Evolutionary conservation across 1,284 basidiomycete genomes (phyloP), one percentile per base, ranked within the genome.

Genomic region (Neotropicomus parvogracilis): DNA sequence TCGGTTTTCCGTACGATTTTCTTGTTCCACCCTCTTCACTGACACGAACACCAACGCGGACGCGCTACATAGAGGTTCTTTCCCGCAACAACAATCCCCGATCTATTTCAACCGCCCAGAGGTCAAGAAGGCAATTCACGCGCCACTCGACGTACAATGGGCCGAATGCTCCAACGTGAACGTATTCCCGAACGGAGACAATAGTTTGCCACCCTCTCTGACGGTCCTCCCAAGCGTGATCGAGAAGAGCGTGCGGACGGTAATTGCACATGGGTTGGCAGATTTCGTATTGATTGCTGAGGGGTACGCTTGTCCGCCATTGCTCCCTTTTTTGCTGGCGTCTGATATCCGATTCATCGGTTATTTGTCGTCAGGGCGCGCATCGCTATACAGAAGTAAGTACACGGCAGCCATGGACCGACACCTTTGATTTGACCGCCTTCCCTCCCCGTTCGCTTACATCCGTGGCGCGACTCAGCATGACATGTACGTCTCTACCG

Each of bases 51-150:
- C 12, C 43, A 8, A 47, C 27, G 3, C 10, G 36, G 11, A 44
- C 27, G 11, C n/a, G 4, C 3, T 14, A 17, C 46, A n/a, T 54
- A 83, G 81, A 0, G 84, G 81, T 8, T 80, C 83, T 0, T 85
- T 83, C 68, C 53, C 58, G 3, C 69, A 86, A 38, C 59, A 75
- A 41, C 69, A 70, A 19, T 57, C 73, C 0, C 77, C 77, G 4
- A 46, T 79, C 37, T 90, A 88, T 69, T 90, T 90, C 59, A 75
- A 86, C 66, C 75, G 80, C 19, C 58, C 63, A 8, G 84, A 89
- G 44, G 87, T 91, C 47, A 88, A 89, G 65, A 56, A 64, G 34
- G 85, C 80, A 1, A 84, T 91, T 40, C 86, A 90, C 58, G 88
- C 85, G 0, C 86, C 88, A 0, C 28, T 70, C 12, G 64, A 81